Percentiles rank a stretch among this genome's conserved stretches.
phyloP scores from a whole-genome alignment of 73 alveolate genomes.

The Breviolum minutum region DNA sequence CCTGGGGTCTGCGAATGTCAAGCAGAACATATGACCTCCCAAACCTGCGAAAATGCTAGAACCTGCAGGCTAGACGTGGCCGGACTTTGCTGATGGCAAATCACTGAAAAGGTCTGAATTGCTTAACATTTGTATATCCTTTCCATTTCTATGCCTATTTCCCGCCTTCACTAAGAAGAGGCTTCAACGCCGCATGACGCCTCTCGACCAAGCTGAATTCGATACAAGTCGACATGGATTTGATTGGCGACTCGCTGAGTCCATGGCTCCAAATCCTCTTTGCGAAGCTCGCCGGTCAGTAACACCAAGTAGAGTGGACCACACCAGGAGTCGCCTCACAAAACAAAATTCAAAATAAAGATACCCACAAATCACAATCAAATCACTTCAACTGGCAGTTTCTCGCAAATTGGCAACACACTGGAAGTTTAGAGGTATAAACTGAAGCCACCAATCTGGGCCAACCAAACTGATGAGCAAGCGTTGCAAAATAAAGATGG shows the following conservation, averaged over 20 bases:
- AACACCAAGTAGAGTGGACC: conserved; percentile 82
- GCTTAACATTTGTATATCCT: too few species aligned
- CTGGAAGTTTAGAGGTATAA: background rate
- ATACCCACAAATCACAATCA: too few species aligned
- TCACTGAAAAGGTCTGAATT: too few species aligned
- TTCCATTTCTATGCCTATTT: background rate
- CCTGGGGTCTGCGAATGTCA: too few species aligned
- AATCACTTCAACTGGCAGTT: too few species aligned
- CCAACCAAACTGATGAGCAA: conserved; percentile 39
- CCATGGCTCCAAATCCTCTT: conserved; percentile 7
- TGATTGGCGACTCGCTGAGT: background rate
- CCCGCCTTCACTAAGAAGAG: conserved; percentile 38
- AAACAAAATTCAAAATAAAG: too few species aligned
- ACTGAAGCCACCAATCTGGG: background rate
- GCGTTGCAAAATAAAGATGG: conserved; percentile 62
- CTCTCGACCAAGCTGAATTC: background rate
- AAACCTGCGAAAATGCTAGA: too few species aligned
- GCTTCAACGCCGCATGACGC: conserved; percentile 65
- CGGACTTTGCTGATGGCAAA: too few species aligned
- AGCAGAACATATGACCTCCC: too few species aligned
- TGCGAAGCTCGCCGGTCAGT: conserved; percentile 58
- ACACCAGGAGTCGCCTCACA: conserved; percentile 32
- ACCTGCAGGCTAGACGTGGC: too few species aligned
- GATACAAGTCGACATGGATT: too few species aligned
- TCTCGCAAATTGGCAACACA: background rate